Base-by-base conservation (phyloP, 768 basidiomycete species). In the Amanita phalloides region DNA sequence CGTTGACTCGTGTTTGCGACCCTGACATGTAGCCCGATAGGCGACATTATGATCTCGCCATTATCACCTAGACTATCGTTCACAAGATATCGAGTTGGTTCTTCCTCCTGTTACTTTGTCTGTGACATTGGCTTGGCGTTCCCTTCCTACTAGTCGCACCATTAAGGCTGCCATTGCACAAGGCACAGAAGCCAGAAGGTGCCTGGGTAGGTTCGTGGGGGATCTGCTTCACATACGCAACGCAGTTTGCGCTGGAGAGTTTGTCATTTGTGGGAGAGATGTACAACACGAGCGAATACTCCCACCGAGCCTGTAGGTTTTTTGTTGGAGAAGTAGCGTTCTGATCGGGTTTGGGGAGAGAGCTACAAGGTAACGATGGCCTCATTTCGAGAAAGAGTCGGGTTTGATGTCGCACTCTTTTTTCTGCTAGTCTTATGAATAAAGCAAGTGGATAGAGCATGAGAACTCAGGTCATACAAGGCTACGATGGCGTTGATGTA, bases 141-240 rank as follows among this genome's bases (percentile, higher is more conserved):
- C 6, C 14, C 43, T 54, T 37, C 14, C 56, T 28, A 17, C 17
- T 17, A 93, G 90, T 4, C 74, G 68, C 30, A 81, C 84, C 0
- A 82, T 90, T 30, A 65, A 71, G 42, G 63, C 62, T 1, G 93
- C 93, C 0, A 86, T 97, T 98, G 25, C 92, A 96, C 62, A 60
- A 64, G 1, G 77, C 75, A 2, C 96, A 99, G 63, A 76, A 76
- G 39, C 77, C 82, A 0, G 88, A 92, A 62, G 93, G 95, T 3
- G 89, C 85, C 23, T 99, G 95, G 95, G 78, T 90, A 48, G 95
- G 95, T 26, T 89, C 85, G 4, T 97, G 95, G 95, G 95, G 89
- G 26, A 94, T 93, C 60, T 98, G 94, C 68, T 96, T 97, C 71
- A 97, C 93, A 1, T 99, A 99, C 63, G 95, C 95, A 6, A 93